Evolutionary conservation across 495 filamentous ascomycete species (phyloP).

Genomic region (Podospora pseudocomata): DNA sequence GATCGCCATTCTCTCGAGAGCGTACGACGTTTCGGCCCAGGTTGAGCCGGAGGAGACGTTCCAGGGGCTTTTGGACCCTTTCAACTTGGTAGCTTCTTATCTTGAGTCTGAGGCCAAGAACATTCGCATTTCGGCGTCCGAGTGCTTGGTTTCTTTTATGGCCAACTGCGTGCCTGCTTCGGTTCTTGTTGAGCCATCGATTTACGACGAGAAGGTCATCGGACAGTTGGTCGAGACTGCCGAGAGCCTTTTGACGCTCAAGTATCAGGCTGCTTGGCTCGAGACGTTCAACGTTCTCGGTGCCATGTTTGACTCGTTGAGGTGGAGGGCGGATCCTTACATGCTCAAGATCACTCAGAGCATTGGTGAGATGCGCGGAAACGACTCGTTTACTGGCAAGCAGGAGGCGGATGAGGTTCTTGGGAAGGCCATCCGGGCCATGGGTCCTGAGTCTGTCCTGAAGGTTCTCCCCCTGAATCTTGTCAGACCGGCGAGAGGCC

Average conservation of each 20-base stretch:
- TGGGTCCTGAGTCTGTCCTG: slow-evolving; percentile 82
- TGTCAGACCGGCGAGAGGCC: slow-evolving; percentile 63
- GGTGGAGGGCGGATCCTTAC: slow-evolving; percentile 77
- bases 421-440: slow-evolving; percentile 76
- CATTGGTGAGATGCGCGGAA: slow-evolving; percentile 82
- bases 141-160: slow-evolving; percentile 89
- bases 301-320: slow-evolving; percentile 81
- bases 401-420: slow-evolving; percentile 91
- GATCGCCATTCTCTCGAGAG: slow-evolving; percentile 91
- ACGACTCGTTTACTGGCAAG: slow-evolving; percentile 87
- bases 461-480: slow-evolving; percentile 82
- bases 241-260: slow-evolving; percentile 72
- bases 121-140: slow-evolving; percentile 87
- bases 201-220: slow-evolving; percentile 81
- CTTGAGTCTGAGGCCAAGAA: slow-evolving; percentile 84
- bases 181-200: slow-evolving; percentile 78
- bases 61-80: slow-evolving; percentile 76
- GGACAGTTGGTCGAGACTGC: slow-evolving; percentile 67
- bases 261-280: slow-evolving; percentile 91
- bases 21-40: slow-evolving; percentile 89
- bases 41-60: slow-evolving; percentile 84
- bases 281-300: slow-evolving; percentile 88
- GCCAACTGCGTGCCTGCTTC: slow-evolving; percentile 78
- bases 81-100: slow-evolving; percentile 70
- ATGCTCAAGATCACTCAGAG: slow-evolving; percentile 67